A percentile compares a stretch with the other conserved stretches of the same genome.
phyloP scores from a whole-genome alignment of 257 asterid genomes.

The Gardenia jasminoides region DNA sequence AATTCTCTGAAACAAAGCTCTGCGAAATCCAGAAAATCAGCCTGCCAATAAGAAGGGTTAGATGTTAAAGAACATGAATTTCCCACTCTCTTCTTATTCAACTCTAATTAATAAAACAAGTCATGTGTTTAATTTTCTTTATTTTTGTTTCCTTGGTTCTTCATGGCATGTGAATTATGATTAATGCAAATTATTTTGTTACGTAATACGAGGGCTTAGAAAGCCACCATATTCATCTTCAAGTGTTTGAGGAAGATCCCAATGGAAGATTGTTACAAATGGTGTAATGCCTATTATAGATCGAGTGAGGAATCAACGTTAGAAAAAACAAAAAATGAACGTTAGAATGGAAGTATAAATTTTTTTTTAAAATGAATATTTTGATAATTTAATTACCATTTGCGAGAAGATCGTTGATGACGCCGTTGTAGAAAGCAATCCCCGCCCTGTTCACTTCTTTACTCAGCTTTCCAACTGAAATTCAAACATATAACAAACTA shows the following conservation, averaged over 20 bases:
- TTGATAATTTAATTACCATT: conserved; percentile 9
- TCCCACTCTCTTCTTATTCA: too few relatives aligned
- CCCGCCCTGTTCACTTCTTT: conserved; percentile 34
- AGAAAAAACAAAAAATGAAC: neutral
- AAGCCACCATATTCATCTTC: conserved; percentile 47
- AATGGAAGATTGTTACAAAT: conserved; percentile 46
- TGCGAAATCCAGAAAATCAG: conserved; percentile 39
- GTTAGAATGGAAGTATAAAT: too few relatives aligned
- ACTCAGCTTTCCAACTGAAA: conserved; percentile 33
- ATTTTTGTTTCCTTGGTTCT: too few relatives aligned
- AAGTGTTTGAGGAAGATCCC: conserved; percentile 41
- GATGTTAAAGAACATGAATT: too few relatives aligned
- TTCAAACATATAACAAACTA: too few relatives aligned
- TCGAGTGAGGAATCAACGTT: neutral
- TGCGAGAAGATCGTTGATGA: conserved; percentile 25
- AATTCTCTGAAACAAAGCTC: conserved; percentile 42
- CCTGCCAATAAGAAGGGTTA: conserved; percentile 20
- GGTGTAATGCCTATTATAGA: conserved; percentile 37
- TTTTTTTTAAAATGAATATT: too few relatives aligned
- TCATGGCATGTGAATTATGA: neutral
- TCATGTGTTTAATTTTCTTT: too few relatives aligned
- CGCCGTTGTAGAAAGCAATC: conserved; percentile 30
- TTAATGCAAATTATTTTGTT: conserved; percentile 11
- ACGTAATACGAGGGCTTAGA: conserved; percentile 32
- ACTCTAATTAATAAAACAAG: too few relatives aligned